Evolutionary conservation across 331 rosid genomes (phyloP), one percentile per base, ranked within the genome.

Genomic region (Saraca asoca): DNA sequence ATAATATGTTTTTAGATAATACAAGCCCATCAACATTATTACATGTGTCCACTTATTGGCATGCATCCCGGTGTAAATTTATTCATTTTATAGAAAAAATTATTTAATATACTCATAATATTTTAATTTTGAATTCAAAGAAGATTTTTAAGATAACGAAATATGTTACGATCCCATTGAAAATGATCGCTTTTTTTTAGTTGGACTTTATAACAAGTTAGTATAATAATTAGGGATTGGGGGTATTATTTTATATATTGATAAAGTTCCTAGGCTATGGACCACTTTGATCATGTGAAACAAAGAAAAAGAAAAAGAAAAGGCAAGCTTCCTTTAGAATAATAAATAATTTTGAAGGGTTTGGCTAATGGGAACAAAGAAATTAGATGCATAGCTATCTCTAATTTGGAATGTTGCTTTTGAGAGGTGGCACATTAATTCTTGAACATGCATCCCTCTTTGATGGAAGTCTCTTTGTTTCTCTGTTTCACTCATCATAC

Each of bases 281-380:
- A 79, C 84, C 84, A 79, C 84, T 61, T 72, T 49, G 20, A 44
- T 79, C 86, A 73, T 83, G 85, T 77, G 88, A 80, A 62, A 77
- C 79, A 69, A 71, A 79, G 53, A 44, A 79, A 45, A 67, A 66
- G 7, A 65, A 69, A 76, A 72, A 69, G 50, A 49, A 57, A 57
- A 51, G 64, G 39, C 20, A 66, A 66, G 13, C 64, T 33, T 74
- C 58, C 41, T 74, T 79, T 62, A 57, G 70, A 79, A n/a, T n/a
- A n/a, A n/a, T n/a, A n/a, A n/a, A n/a, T n/a, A n/a, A n/a, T n/a
- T 64, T 58, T 41, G 43, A 64, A 64, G 74, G 24, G 66, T 58
- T 79, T 51, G 41, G 69, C 68, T 46, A 52, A 66, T 72, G 58
- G 64, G 61, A 58, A 48, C 62, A 50, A 50, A 50, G 56, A 71